phyloP scores from a whole-genome alignment of 2,329 filamentous ascomycete species.

The Cercospora beticola region DNA sequence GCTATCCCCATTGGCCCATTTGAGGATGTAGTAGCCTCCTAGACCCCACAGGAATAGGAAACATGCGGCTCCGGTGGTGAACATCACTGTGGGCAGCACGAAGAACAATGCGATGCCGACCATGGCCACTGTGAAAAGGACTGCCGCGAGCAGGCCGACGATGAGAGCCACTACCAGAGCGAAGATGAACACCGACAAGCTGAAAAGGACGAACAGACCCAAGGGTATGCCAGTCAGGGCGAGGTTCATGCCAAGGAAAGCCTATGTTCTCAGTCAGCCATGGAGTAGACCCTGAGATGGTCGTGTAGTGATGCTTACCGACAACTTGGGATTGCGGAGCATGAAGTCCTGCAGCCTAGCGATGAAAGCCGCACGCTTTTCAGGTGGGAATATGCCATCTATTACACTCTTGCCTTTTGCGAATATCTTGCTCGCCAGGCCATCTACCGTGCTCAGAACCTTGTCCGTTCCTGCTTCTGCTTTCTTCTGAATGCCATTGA shows the following conservation, averaged over 20 bases:
- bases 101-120: constrained; percentile 65
- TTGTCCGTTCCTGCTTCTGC: constrained; percentile 32
- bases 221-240: constrained; percentile 66
- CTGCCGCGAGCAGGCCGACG: constrained; percentile 50
- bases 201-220: constrained; percentile 67
- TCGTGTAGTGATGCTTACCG: constrained; percentile 51
- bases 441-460: constrained; percentile 33
- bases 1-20: constrained; percentile 38
- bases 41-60: constrained; percentile 68
- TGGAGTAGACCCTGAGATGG: background rate
- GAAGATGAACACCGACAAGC: constrained; percentile 61
- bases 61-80: constrained; percentile 62
- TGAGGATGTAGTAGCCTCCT: constrained; percentile 55
- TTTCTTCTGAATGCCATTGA: constrained; percentile 27
- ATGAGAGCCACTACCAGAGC: constrained; percentile 61
- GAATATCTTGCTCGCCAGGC: constrained; percentile 31
- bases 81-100: constrained; percentile 66
- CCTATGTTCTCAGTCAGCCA: constrained; percentile 48
- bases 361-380: constrained; percentile 59
- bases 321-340: constrained; percentile 64
- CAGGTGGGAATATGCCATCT: constrained; percentile 59
- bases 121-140: constrained; percentile 67
- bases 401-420: constrained; percentile 41
- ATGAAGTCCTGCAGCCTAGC: constrained; percentile 58
- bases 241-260: constrained; percentile 66